Conservation (phyloP, 2,329 filamentous ascomycete genomes). For the Stagonosporopsis rhizophila region DNA sequence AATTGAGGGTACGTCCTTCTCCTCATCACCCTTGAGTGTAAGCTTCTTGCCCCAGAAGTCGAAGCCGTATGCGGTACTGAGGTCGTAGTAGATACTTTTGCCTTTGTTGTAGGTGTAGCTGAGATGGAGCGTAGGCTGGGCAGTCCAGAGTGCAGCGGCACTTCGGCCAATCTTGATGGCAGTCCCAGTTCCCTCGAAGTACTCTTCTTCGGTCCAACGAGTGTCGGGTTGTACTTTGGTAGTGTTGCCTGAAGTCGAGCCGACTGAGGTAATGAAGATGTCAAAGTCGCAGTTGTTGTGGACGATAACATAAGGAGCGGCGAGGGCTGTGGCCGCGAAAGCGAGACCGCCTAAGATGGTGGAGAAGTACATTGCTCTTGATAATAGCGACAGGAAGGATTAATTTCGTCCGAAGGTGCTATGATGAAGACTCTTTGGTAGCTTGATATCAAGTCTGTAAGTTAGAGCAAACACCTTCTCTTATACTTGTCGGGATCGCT, state of each 20-base stretch:
- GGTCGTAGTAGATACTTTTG: constrained; percentile 32
- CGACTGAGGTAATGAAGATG: constrained; percentile 34
- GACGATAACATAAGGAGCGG: constrained; percentile 25
- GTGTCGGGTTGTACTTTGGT: constrained; percentile 9
- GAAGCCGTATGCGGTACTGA: constrained; percentile 29
- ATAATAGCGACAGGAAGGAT: neutral
- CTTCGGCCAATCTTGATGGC: constrained; percentile 33
- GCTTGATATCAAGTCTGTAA: neutral
- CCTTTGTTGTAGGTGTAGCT: constrained; percentile 30
- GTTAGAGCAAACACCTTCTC: neutral
- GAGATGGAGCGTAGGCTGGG: constrained; percentile 29
- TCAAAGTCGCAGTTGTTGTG: constrained; percentile 37
- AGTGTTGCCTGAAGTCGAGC: constrained; percentile 6
- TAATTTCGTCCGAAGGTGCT: neutral
- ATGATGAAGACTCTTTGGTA: neutral
- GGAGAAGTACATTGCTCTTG: constrained; percentile 26
- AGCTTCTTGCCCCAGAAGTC: constrained; percentile 31
- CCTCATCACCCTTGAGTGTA: constrained; percentile 17
- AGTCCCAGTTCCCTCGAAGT: constrained; percentile 25
- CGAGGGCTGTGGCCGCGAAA: constrained; percentile 20
- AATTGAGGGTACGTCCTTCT: constrained; percentile 10
- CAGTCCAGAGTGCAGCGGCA: constrained; percentile 21
- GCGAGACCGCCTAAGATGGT: constrained; percentile 23
- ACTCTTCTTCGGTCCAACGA: constrained; percentile 25
- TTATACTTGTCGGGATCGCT: constrained; percentile 7